Conservation (phyloP, 2,329 filamentous ascomycete species). For the Aschersonia sp. region DNA sequence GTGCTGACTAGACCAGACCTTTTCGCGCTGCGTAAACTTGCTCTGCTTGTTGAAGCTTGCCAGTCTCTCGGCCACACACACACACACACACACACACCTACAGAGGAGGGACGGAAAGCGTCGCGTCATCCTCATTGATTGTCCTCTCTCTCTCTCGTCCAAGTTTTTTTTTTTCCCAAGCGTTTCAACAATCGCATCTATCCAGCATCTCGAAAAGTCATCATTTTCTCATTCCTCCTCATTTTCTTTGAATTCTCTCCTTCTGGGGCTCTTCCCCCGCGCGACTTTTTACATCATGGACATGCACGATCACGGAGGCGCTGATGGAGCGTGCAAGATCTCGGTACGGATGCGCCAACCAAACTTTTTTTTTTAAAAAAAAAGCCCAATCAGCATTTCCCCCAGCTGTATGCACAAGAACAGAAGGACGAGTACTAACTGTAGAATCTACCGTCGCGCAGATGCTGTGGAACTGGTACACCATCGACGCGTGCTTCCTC, state of each 20-base stretch:
- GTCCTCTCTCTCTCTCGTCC: too few relatives aligned
- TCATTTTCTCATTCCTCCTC: neutral
- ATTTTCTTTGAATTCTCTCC: neutral
- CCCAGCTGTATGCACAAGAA: too few relatives aligned
- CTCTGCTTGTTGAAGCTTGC: too few relatives aligned
- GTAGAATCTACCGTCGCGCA: conserved; percentile 12
- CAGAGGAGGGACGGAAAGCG: too few relatives aligned
- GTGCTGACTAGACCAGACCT: too few relatives aligned
- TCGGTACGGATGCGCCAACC: conserved; percentile 9
- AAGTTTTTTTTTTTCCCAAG: too few relatives aligned
- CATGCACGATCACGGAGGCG: conserved; percentile 8
- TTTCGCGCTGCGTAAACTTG: too few relatives aligned
- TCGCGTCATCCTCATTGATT: too few relatives aligned
- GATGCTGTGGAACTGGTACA: conserved; percentile 74
- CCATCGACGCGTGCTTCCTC: conserved; percentile 59
- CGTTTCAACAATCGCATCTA: too few relatives aligned
- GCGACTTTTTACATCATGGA: conserved; percentile 8
- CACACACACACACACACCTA: too few relatives aligned
- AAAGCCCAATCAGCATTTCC: neutral
- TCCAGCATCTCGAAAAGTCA: neutral
- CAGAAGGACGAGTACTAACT: too few relatives aligned
- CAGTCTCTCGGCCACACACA: too few relatives aligned
- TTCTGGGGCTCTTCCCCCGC: neutral
- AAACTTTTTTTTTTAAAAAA: neutral
- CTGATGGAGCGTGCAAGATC: conserved; percentile 15